Evolutionary conservation across 2,329 filamentous ascomycete genomes (phyloP), one percentile per base, ranked within the genome.

Genomic region (Periconia macrospinosa): DNA sequence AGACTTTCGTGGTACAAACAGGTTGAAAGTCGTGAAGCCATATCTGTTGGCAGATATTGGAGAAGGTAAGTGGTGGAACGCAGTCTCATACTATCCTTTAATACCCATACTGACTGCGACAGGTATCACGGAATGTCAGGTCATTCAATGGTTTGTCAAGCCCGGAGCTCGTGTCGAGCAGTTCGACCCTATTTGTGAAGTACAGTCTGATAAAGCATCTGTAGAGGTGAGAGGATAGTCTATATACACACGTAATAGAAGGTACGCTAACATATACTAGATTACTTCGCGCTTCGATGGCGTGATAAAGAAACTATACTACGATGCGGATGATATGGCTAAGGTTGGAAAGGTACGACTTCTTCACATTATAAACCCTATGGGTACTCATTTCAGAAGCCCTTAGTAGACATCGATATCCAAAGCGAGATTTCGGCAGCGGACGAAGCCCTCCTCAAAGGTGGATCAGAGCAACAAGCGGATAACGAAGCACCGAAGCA

Each of bases 101-200:
- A 45, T 41, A 46, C 52, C 47, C 50, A 58, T 54, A 50, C 60
- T 63, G 37, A 54, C 45, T 49, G 64, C 47, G 41, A 50, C 50
- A 94, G 94, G 94, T 51, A 99, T 97, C 68, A 92, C 94, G 71
- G 94, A 99, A 78, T 96, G 94, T 70, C 94, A 99, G 76, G 91
- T 99, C 68, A 97, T 97, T 68, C 94, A 99, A 79, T 99, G 94
- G 94, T 99, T 97, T 73, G 93, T 99, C 61, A 89, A 97, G 76
- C 92, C 95, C 47, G 93, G 92, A 54, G 94, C 94, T 35, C 87
- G 90, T 53, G 92, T 99, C 65, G 92, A 99, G 78, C 93, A 99
- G 79, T 99, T 96, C 83, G 94, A 95, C 65, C 94, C 93, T 55
- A 83, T 99, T 45, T 99, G 94, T 77, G 94, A 99, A 78, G 95